phyloP scores from a whole-genome alignment of 352 stramenopile genomes.

The Peronospora farinosa region DNA sequence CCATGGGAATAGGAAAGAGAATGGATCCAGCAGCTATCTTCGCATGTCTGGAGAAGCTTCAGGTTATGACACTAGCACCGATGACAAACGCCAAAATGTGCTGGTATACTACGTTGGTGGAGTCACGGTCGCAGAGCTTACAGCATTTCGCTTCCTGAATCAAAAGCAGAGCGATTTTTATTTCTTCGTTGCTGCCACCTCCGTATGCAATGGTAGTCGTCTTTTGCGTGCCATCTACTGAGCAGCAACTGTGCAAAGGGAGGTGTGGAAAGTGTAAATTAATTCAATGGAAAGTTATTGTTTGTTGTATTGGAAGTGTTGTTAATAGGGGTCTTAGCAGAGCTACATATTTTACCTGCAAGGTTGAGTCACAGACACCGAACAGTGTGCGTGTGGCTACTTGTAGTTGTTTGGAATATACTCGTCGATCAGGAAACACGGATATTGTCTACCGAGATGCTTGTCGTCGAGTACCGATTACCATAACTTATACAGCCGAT shows the following conservation, averaged over 20 bases:
- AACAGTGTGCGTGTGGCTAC: too few species aligned
- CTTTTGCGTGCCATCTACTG: constrained; percentile 42
- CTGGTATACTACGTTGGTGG: constrained; percentile 83
- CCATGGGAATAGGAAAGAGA: constrained; percentile 10
- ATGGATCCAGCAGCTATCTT: constrained; percentile 14
- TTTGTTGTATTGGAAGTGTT: too few species aligned
- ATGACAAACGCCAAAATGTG: constrained; percentile 29
- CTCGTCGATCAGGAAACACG: too few species aligned
- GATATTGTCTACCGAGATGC: too few species aligned
- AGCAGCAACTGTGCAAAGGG: not conserved
- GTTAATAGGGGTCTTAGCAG: too few species aligned
- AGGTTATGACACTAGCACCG: constrained; percentile 10
- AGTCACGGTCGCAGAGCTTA: constrained; percentile 77
- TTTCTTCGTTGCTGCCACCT: constrained; percentile 68
- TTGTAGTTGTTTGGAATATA: too few species aligned
- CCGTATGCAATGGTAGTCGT: constrained; percentile 65
- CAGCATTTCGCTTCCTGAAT: constrained; percentile 72
- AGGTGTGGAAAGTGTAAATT: too few species aligned
- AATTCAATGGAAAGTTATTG: too few species aligned
- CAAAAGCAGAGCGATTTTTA: constrained; percentile 47
- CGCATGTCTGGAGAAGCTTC: constrained; percentile 16
- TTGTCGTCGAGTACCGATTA: too few species aligned
- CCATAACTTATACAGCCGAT: too few species aligned
- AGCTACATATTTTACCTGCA: too few species aligned
- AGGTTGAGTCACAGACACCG: too few species aligned